A percentile compares a stretch with the other conserved stretches of the same genome.
phyloP scores from a whole-genome alignment of 2,329 filamentous ascomycete species.

The Botryotinia calthae region DNA sequence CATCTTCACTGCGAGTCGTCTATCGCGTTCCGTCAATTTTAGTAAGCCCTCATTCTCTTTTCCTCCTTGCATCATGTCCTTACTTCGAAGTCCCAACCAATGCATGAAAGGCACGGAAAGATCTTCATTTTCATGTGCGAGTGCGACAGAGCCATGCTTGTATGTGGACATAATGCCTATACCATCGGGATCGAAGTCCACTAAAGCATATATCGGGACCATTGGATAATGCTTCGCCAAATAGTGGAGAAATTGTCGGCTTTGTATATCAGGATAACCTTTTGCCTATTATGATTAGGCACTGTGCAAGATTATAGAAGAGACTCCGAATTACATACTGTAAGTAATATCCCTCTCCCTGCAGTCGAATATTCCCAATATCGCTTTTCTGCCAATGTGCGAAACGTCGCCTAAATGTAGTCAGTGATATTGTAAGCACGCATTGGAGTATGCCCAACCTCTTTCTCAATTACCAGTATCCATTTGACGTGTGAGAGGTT shows the following conservation, averaged over 20 bases:
- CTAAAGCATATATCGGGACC: conserved; percentile 60
- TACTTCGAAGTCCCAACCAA: conserved; percentile 60
- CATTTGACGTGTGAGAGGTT: conserved; percentile 53
- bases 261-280: conserved; percentile 76
- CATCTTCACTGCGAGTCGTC: conserved; percentile 54
- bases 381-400: conserved; percentile 56
- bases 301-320: neutral
- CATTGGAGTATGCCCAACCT: conserved; percentile 46
- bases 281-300: conserved; percentile 56
- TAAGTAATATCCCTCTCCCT: conserved; percentile 64
- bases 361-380: conserved; percentile 52
- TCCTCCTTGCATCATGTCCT: conserved; percentile 28
- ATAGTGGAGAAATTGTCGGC: conserved; percentile 60
- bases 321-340: conserved; percentile 45
- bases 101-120: conserved; percentile 50
- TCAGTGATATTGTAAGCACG: conserved; percentile 23
- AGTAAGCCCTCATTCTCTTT: conserved; percentile 13
- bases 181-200: conserved; percentile 77
- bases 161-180: conserved; percentile 72
- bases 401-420: conserved; percentile 66
- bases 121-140: conserved; percentile 56
- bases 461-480: conserved; percentile 77
- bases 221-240: conserved; percentile 48
- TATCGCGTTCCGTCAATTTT: conserved; percentile 41
- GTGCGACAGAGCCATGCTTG: conserved; percentile 62